Evolutionary conservation across 176 grass and related monocot genomes (phyloP).

Genomic region (Eleusine indica): DNA sequence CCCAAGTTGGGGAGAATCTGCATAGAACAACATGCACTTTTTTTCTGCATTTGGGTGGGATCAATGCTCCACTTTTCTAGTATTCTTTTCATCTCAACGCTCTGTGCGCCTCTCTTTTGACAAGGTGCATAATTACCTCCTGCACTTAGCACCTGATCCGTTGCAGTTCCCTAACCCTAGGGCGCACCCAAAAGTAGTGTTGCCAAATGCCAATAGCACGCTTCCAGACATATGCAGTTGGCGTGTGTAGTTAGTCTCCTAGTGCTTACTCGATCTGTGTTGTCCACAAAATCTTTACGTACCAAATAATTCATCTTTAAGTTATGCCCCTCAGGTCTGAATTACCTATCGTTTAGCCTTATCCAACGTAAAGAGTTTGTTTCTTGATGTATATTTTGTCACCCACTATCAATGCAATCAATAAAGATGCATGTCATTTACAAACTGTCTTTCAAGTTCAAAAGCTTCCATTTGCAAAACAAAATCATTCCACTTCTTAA

Average conservation of each 20-base stretch:
- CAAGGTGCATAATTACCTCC: conserved; percentile 32
- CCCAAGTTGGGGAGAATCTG: conserved; percentile 50
- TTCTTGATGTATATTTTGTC: background rate
- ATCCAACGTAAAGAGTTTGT: background rate
- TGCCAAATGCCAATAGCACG: background rate
- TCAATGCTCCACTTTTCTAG: conserved; percentile 52
- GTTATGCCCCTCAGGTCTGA: background rate
- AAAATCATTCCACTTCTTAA: background rate
- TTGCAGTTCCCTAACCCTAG: background rate
- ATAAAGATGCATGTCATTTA: background rate
- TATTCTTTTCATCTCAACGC: conserved; percentile 32
- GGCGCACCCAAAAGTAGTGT: background rate
- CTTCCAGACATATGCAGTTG: conserved; percentile 23
- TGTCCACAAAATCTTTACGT: background rate
- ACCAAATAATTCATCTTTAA: background rate
- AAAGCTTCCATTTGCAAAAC: background rate
- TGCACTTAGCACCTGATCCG: conserved; percentile 45
- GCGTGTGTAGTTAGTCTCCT: conserved; percentile 19
- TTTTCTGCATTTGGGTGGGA: conserved; percentile 44
- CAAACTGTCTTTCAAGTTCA: background rate
- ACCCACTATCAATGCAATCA: background rate
- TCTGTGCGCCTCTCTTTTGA: conserved; percentile 59
- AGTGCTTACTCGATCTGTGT: background rate
- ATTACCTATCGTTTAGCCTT: background rate
- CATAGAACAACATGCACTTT: conserved; percentile 17